Base-by-base conservation (phyloP, 495 filamentous ascomycete genomes). In the Trypethelium eluteriae region DNA sequence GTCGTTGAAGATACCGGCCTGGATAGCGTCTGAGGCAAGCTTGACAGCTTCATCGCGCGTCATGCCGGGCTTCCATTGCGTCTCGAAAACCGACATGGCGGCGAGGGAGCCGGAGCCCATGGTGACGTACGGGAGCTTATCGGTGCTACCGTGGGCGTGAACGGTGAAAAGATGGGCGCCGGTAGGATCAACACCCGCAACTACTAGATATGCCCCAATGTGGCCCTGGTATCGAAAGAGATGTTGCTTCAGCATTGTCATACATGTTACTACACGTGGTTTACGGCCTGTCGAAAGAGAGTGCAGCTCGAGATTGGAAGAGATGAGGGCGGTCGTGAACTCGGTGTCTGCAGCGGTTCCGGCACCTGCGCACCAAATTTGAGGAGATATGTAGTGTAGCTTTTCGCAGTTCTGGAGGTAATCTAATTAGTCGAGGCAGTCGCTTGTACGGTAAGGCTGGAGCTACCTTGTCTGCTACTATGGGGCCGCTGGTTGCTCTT, bases 221-320 rank as follows among this genome's bases (percentile, higher is more conserved):
- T 99, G 86, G 64, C 95, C 95, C 76, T 99, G 93, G 81, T 99
- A 89, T 68, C 89, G 87, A 89, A 98, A 99, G 67, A 99, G 89
- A 79, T 98, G 93, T 78, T 99, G 95, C 83, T 99, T 99, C 62
- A 99, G 89, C 82, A 99, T 89, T 12, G 95, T 99, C 95, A 99
- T 99, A 83, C 92, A 96, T 56, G 95, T 99, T 66, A 96, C 93
- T 66, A 99, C 95, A 69, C 95, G 90, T 32, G 95, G 93, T 77
- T 93, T 92, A 71, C 95, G 93, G 75, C 93, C 93, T 2, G 94
- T 97, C 56, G 90, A 96, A 67, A 98, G 86, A 34, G 93, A 85
- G 80, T 98, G 95, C 49, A 99, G 86, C 80, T 99, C 95, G 73
- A 99, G 86, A 78, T 96, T 93, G 63, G 95, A 99, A 77, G 91